Evolutionary conservation across 306 rosid species (phyloP), one percentile per base, ranked within the genome.

Genomic region (Alnus rubra): DNA sequence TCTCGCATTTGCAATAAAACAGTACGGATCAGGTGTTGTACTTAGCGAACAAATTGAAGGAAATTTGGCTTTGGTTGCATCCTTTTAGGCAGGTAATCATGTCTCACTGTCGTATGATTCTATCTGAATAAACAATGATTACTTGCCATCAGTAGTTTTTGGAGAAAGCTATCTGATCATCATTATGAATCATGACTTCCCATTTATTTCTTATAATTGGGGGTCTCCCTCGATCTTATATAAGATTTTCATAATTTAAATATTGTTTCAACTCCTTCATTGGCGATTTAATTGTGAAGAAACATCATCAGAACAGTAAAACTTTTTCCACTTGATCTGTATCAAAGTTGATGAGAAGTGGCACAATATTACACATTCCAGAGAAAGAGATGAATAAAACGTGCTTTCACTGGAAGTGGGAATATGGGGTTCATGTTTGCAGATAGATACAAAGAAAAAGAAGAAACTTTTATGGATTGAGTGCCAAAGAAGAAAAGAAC

Each of bases 401-500:
- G 42, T 42, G 72, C 72, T 14, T 39, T 15, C 9, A 4, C 31
- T 16, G 3, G 33, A 42, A 1, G 28, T 49, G 31, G 50, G 15
- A 67, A 9, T 64, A 64, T 42, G 51, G 9, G 72, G 50, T 39
- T 67, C 28, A 9, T 8, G 9, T 67, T 67, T 18, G 28, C 51
- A n/a, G 72, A 8, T 68, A 16, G 49, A 44, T 44, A 3, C 30
- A 18, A 68, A 37, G 72, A 19, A 42, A 67, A 39, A n/a, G 72
- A 68, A 42, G 51, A 11, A 68, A 19, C 51, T 68, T 68, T 68
- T 9, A 68, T 8, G 4, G 50, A 44, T 76, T 49, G 82, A 82
- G 81, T 76, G 74, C 58, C 74, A 55, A 35, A 16, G 74, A 82
- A 71, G 69, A 51, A 47, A 71, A 76, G 77, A 11, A 52, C 77